phyloP scores from a whole-genome alignment of 495 filamentous ascomycete genomes.

The Hypoxylon trugodes region DNA sequence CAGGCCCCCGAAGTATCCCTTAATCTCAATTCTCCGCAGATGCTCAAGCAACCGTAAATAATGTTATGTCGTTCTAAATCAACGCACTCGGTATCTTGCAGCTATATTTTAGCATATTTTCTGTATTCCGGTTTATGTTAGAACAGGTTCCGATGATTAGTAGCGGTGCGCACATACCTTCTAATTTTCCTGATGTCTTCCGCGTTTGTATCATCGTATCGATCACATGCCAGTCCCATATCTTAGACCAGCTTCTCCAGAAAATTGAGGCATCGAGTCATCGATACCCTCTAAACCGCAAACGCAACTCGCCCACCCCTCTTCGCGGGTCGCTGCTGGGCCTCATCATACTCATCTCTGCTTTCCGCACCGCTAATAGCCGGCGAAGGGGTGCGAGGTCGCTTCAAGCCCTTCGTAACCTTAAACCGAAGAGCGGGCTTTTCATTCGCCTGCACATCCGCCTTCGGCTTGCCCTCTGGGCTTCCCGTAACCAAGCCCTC shows the following conservation, averaged over 20 bases:
- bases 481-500: conserved; percentile 44
- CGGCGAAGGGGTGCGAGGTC: conserved; percentile 10
- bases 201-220: background rate
- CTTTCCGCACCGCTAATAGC: background rate
- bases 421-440: background rate
- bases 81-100: background rate
- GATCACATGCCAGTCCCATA: background rate
- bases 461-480: conserved; percentile 25
- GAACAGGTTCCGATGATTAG: too few relatives aligned
- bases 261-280: background rate
- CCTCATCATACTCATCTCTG: background rate
- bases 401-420: conserved; percentile 21
- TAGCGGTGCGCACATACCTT: conserved; percentile 2
- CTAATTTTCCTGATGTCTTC: background rate
- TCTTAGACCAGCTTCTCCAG: background rate
- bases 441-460: background rate
- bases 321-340: conserved; percentile 5
- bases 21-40: too few relatives aligned
- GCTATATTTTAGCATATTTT: background rate
- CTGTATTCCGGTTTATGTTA: background rate
- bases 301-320: conserved; percentile 18
- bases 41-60: too few relatives aligned
- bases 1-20: too few relatives aligned
- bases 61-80: too few relatives aligned
- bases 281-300: background rate